These are phyloP conservation scores for Hawksworthiomyces lignivorus DNA, from an alignment of 2,329 filamentous ascomycete genomes.

Conservation along the genomic window DNA sequence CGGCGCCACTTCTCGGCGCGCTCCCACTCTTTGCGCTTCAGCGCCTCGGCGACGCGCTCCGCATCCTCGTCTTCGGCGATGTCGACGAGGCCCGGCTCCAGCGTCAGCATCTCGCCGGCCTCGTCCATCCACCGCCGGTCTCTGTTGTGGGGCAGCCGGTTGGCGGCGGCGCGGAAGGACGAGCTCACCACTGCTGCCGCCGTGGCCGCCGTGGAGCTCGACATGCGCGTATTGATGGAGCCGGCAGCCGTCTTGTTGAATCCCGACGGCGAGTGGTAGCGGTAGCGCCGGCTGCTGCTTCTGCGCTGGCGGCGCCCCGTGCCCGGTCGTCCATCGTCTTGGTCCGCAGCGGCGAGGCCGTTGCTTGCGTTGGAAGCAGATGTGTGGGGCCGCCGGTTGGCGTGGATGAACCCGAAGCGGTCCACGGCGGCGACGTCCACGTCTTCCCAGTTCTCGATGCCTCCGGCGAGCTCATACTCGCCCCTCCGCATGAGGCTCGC, in stretches of 20 bases:
- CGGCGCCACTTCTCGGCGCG: conserved; percentile 60
- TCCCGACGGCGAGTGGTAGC: background rate
- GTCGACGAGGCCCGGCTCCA: conserved; percentile 49
- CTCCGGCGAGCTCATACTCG: conserved; percentile 45
- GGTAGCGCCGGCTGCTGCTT: conserved; percentile 1
- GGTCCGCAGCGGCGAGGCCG: conserved; percentile 37
- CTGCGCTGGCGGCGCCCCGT: conserved; percentile 15
- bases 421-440: conserved; percentile 54
- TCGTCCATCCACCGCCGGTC: conserved; percentile 56
- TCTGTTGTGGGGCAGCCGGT: conserved; percentile 53
- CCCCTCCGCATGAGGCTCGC: no score
- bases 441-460: conserved; percentile 61
- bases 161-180: conserved; percentile 49
- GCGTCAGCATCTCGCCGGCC: conserved; percentile 58
- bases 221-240: conserved; percentile 51
- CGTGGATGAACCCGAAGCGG: conserved; percentile 59
- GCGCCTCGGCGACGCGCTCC: conserved; percentile 43
- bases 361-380: conserved; percentile 13
- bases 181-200: conserved; percentile 40
- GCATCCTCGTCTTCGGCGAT: conserved; percentile 47
- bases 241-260: conserved; percentile 43
- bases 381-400: conserved; percentile 35
- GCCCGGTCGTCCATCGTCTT: conserved; percentile 36
- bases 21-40: conserved; percentile 56
- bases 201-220: conserved; percentile 17